Conservation (phyloP, 208 protist genomes). For the Porcisia deanei region DNA sequence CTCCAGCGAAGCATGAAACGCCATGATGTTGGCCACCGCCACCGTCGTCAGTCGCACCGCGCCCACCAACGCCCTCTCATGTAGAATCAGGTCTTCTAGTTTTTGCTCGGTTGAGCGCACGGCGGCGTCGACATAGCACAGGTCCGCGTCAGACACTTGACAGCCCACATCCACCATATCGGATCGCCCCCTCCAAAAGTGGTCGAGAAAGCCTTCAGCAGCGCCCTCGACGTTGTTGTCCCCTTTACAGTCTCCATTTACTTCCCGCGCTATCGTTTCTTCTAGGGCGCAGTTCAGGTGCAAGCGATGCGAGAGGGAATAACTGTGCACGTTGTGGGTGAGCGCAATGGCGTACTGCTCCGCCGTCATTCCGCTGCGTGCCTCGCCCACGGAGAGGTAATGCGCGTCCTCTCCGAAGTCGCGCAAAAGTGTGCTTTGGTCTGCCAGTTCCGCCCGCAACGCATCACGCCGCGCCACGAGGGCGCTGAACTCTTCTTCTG, state of each 20-base stretch:
- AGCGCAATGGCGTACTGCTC: constrained; percentile 76
- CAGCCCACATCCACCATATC: constrained; percentile 46
- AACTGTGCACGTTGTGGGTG: constrained; percentile 66
- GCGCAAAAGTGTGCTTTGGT: constrained; percentile 45
- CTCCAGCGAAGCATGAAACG: constrained; percentile 84
- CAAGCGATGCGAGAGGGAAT: constrained; percentile 54
- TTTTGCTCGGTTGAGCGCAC: constrained; percentile 56
- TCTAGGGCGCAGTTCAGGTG: constrained; percentile 11
- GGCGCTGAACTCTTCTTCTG: constrained; percentile 55
- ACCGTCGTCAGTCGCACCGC: constrained; percentile 64
- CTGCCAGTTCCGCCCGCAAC: constrained; percentile 44
- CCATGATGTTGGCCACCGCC: constrained; percentile 78
- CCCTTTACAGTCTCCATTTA: background rate
- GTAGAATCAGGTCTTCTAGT: constrained; percentile 71
- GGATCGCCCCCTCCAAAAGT: constrained; percentile 48
- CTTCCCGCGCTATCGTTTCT: background rate
- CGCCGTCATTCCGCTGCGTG: constrained; percentile 30
- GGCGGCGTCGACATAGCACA: constrained; percentile 72
- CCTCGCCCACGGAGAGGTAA: constrained; percentile 49
- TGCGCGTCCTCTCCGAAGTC: constrained; percentile 52
- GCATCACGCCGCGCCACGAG: constrained; percentile 46
- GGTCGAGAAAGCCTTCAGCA: constrained; percentile 54
- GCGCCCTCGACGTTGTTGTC: constrained; percentile 25
- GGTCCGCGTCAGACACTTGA: constrained; percentile 71
- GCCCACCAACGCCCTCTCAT: constrained; percentile 60